Evolutionary conservation across 2,329 filamentous ascomycete species (phyloP).

Genomic region (Colletotrichum lindemuthianum): DNA sequence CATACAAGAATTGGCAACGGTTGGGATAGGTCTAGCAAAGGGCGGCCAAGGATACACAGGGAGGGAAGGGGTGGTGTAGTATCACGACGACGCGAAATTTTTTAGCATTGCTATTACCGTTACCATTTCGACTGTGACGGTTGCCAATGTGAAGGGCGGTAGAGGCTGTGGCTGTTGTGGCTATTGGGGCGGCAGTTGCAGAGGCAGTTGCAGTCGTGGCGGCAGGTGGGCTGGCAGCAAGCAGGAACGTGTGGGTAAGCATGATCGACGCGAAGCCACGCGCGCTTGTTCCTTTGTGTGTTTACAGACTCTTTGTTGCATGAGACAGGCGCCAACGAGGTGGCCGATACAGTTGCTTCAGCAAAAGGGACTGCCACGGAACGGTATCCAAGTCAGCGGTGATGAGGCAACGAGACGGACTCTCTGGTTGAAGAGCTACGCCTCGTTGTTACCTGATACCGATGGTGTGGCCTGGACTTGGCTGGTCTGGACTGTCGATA

Average conservation of each 20-base stretch:
- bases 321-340: background rate
- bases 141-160: background rate
- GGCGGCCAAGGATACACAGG: too few relatives aligned
- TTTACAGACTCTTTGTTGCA: slow-evolving; percentile 3
- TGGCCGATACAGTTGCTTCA: slow-evolving; percentile 16
- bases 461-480: background rate
- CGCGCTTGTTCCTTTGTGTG: slow-evolving; percentile 23
- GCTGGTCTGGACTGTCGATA: background rate
- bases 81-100: too few relatives aligned
- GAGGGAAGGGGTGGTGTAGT: too few relatives aligned
- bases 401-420: slow-evolving; percentile 1
- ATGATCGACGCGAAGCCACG: slow-evolving; percentile 2
- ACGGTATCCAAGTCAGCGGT: slow-evolving; percentile 13
- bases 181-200: background rate
- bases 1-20: background rate
- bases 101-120: too few relatives aligned
- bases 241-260: background rate
- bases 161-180: background rate
- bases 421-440: too few relatives aligned
- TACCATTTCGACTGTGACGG: too few relatives aligned
- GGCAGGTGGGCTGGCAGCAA: slow-evolving; percentile 26
- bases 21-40: too few relatives aligned
- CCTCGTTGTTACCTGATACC: too few relatives aligned
- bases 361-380: slow-evolving; percentile 10
- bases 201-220: slow-evolving; percentile 25